Percentiles rank a stretch among this genome's conserved stretches.
phyloP scores from a whole-genome alignment of 768 basidiomycete genomes.

The Chlorophyllum brunneum region DNA sequence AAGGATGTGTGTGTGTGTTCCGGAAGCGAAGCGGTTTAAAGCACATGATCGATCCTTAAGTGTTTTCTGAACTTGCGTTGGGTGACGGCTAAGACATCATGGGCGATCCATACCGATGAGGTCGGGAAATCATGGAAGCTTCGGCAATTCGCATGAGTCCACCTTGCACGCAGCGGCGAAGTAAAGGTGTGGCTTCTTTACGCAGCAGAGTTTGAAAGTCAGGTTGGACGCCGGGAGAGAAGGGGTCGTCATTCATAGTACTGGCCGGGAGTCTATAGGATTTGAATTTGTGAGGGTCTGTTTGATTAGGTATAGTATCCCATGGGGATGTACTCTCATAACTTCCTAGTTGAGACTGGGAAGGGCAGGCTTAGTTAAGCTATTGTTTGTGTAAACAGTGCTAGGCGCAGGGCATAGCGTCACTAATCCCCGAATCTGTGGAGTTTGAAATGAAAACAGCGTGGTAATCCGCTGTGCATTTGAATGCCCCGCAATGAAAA shows the following conservation, averaged over 20 bases:
- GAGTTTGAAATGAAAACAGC: background rate
- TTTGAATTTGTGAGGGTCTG: background rate
- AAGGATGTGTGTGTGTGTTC: too few relatives aligned
- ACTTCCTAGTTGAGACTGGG: background rate
- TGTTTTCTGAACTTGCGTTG: background rate
- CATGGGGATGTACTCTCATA: too few relatives aligned
- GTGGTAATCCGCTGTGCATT: background rate
- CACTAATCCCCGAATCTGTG: background rate
- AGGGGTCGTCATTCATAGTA: background rate
- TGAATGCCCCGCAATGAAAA: background rate
- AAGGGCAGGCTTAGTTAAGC: background rate
- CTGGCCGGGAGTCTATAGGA: too few relatives aligned
- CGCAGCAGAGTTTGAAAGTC: constrained; percentile 2
- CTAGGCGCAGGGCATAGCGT: background rate
- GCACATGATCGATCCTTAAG: too few relatives aligned
- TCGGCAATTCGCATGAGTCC: background rate
- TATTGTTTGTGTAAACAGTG: background rate
- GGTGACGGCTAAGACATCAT: background rate
- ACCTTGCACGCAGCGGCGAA: background rate
- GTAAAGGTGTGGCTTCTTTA: background rate
- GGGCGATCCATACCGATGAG: background rate
- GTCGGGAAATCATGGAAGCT: constrained; percentile 4
- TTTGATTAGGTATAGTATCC: background rate
- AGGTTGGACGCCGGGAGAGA: constrained; percentile 3
- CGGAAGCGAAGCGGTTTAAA: too few relatives aligned